phyloP scores from a whole-genome alignment of 768 basidiomycete genomes.

The Pleurotus salmoneostramineus region DNA sequence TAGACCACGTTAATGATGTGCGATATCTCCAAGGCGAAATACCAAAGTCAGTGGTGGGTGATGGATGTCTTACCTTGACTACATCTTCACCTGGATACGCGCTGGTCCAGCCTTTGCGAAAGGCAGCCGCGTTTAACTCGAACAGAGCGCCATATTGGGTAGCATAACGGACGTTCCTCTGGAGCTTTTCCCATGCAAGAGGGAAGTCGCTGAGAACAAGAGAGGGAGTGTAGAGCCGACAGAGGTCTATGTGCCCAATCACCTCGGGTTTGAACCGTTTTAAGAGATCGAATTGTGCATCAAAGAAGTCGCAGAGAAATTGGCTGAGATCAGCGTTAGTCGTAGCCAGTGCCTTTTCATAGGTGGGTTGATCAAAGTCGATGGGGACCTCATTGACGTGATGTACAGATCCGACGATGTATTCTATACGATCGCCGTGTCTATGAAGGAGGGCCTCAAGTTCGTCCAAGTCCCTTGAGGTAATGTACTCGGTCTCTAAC shows the following conservation, averaged over 20 bases:
- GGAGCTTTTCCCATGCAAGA: constrained; percentile 57
- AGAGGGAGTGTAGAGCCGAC: constrained; percentile 75
- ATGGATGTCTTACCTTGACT: constrained; percentile 45
- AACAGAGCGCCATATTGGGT: constrained; percentile 86
- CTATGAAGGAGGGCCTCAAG: constrained; percentile 49
- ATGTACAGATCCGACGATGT: constrained; percentile 90
- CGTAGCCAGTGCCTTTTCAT: constrained; percentile 51
- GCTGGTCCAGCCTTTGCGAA: constrained; percentile 85
- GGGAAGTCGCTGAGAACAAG: constrained; percentile 54
- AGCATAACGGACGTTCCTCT: constrained; percentile 72
- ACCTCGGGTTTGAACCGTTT: constrained; percentile 76
- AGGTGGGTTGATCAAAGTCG: constrained; percentile 83
- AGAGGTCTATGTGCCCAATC: constrained; percentile 92
- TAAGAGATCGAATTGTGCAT: constrained; percentile 76
- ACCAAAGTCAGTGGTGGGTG: too few relatives aligned
- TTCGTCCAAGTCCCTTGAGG: constrained; percentile 54
- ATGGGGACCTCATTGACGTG: constrained; percentile 87
- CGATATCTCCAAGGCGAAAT: too few relatives aligned
- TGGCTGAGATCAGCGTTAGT: constrained; percentile 22
- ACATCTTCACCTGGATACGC: constrained; percentile 84
- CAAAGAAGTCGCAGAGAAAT: constrained; percentile 74
- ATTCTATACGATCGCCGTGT: constrained; percentile 61
- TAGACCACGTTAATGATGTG: background rate
- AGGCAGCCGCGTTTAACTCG: constrained; percentile 89
- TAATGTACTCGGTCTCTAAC: constrained; percentile 90